phyloP scores from a whole-genome alignment of 768 basidiomycete species.

The Tephrocybe sp. region DNA sequence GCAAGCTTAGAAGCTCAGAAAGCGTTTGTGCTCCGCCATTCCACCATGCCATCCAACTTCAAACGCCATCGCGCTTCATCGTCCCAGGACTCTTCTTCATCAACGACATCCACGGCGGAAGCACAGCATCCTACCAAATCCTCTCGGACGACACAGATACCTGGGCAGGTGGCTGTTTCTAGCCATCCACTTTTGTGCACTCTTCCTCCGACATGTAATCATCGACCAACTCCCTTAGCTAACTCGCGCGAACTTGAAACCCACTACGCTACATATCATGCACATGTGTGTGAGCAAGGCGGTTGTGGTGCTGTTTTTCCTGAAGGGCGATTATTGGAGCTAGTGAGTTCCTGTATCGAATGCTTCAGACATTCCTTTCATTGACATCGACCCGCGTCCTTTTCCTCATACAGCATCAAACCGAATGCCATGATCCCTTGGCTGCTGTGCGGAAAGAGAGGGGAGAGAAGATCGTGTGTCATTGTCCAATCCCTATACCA shows the following conservation, averaged over 20 bases:
- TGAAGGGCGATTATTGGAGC: slow-evolving; percentile 70
- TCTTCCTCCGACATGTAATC: slow-evolving; percentile 82
- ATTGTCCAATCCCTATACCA: not conserved
- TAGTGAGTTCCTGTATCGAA: slow-evolving; percentile 55
- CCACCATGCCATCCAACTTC: slow-evolving; percentile 21
- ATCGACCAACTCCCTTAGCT: slow-evolving; percentile 59
- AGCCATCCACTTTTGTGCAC: slow-evolving; percentile 58
- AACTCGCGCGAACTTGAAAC: slow-evolving; percentile 71
- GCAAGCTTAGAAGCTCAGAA: no score
- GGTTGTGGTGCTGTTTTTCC: slow-evolving; percentile 85
- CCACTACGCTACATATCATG: slow-evolving; percentile 84
- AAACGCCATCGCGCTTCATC: slow-evolving; percentile 40
- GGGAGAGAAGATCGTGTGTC: slow-evolving; percentile 82
- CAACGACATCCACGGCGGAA: slow-evolving; percentile 33
- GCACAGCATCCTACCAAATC: slow-evolving; percentile 23
- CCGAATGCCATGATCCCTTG: slow-evolving; percentile 87
- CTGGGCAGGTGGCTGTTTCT: slow-evolving; percentile 14
- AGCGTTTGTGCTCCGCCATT: not conserved
- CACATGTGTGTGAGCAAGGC: slow-evolving; percentile 73
- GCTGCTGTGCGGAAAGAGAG: slow-evolving; percentile 74
- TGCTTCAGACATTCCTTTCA: not conserved
- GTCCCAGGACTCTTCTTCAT: slow-evolving; percentile 34
- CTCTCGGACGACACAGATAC: slow-evolving; percentile 22
- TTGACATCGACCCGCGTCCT: not conserved
- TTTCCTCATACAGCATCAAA: slow-evolving; percentile 57